Evolutionary conservation across 441 rosid species (phyloP), one percentile per base, ranked within the genome.

Genomic region (Adansonia grandidieri): DNA sequence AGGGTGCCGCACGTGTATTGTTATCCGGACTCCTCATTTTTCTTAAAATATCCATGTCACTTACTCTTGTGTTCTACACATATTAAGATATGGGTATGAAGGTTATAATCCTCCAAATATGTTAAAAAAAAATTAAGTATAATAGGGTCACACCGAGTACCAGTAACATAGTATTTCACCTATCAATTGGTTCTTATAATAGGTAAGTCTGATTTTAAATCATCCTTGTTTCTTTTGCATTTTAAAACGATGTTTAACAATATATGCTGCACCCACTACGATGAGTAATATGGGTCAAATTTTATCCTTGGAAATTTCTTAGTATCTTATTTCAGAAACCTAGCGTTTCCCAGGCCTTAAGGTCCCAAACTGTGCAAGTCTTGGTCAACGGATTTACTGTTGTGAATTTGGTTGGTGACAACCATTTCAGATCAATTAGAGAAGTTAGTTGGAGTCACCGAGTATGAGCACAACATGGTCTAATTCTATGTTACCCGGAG

Each of bases 171-270:
- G 42, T 37, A 37, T 44, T 44, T 44, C 7, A 44, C 47, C 47
- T 7, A 44, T 44, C 47, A 44, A 6, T 44, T 44, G 47, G 47
- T 6, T 44, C 47, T 75, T 13, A 3, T 47, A 42, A 58, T 19
- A 58, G 13, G 71, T 4, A 42, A 42, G 71, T 66, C 71, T 20
- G 51, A 19, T 66, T 17, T 53, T 51, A 28, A 2, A 17, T 6
- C 61, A 28, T 71, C 22, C 7, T 50, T 22, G 44, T 70, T 70
- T 71, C 14, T 7, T 53, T 28, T 51, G 28, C 14, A 72, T 53
- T 54, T 56, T 44, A 42, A 53, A 72, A 8, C 37, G 74, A 51
- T 72, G 28, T 37, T 48, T 54, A 72, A 67, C 24, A 28, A 72
- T 9, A 53, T 51, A 72, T 9, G 50, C 63, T 72, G 64, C 64